phyloP scores from a whole-genome alignment of 140 eudicot genomes.

The Anethum foeniculum region DNA sequence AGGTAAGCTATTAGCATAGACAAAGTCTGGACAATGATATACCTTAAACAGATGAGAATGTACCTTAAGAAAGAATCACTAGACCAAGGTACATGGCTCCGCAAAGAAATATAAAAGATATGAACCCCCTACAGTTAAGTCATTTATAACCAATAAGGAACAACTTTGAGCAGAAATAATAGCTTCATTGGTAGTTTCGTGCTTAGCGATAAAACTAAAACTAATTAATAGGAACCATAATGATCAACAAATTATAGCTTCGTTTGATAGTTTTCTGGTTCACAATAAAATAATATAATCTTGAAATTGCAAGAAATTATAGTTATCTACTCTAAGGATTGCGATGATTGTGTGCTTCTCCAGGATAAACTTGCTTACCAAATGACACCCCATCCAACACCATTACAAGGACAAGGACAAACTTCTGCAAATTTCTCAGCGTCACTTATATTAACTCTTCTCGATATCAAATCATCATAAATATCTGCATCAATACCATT shows the following conservation, averaged over 20 bases:
- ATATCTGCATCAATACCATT: slow-evolving; percentile 44
- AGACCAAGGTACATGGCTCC: slow-evolving; percentile 90
- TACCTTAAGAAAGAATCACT: slow-evolving; percentile 91
- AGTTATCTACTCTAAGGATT: not conserved
- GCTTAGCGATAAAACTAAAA: not conserved
- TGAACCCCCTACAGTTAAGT: slow-evolving; percentile 67
- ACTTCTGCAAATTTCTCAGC: slow-evolving; percentile 98
- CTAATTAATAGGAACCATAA: too few relatives aligned
- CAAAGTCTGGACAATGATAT: not conserved
- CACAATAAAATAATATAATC: not conserved
- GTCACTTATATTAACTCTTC: slow-evolving; percentile 90
- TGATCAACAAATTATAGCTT: not conserved
- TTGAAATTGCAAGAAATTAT: not conserved
- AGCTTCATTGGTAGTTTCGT: not conserved
- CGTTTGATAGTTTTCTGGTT: not conserved
- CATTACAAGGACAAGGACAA: slow-evolving; percentile 95
- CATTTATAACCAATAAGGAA: not conserved
- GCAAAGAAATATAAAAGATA: slow-evolving; percentile 68
- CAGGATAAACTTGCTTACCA: slow-evolving; percentile 29
- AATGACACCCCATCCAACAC: slow-evolving; percentile 87
- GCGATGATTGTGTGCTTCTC: not conserved
- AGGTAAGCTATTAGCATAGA: not conserved
- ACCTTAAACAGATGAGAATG: not conserved
- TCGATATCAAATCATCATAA: slow-evolving; percentile 84
- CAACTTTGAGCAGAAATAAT: not conserved